These are phyloP conservation scores for Flaveria trinervia DNA, from an alignment of 129 eudicot genomes.

Conservation along the genomic window DNA sequence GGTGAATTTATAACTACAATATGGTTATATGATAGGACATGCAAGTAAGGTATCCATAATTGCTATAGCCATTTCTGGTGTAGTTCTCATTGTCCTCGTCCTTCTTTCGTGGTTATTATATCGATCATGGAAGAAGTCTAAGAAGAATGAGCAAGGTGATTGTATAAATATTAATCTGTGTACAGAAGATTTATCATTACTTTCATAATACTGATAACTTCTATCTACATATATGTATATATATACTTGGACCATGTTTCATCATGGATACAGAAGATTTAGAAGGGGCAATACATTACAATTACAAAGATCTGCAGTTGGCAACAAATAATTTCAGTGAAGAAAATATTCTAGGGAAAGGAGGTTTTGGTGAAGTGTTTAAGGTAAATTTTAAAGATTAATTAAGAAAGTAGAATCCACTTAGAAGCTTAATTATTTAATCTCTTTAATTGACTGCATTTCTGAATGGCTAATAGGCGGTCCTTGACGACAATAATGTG, in stretches of 20 bases:
- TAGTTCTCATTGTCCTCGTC: conserved; percentile 9
- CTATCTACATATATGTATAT: too few species aligned
- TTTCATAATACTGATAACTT: conserved; percentile 6
- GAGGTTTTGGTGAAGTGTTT: conserved; percentile 60
- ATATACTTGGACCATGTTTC: conserved; percentile 18
- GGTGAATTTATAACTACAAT: background rate
- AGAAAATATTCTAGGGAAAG: conserved; percentile 53
- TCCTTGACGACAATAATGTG: conserved; percentile 44
- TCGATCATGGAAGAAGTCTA: conserved; percentile 34
- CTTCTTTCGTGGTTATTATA: conserved; percentile 6
- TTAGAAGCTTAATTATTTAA: background rate
- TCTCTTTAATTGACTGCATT: background rate
- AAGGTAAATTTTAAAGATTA: conserved; percentile 5
- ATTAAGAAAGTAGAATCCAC: background rate
- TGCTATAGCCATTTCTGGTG: conserved; percentile 48
- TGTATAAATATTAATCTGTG: background rate
- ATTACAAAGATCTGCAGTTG: conserved; percentile 21
- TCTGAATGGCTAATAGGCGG: conserved; percentile 37
- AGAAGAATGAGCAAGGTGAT: conserved; percentile 46
- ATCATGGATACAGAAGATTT: conserved; percentile 37
- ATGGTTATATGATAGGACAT: conserved; percentile 40
- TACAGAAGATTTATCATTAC: background rate
- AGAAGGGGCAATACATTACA: conserved; percentile 40
- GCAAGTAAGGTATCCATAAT: conserved; percentile 51
- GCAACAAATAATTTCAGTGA: conserved; percentile 47